Conservation (phyloP, 2,329 filamentous ascomycete genomes). For the Onygena corvina region DNA sequence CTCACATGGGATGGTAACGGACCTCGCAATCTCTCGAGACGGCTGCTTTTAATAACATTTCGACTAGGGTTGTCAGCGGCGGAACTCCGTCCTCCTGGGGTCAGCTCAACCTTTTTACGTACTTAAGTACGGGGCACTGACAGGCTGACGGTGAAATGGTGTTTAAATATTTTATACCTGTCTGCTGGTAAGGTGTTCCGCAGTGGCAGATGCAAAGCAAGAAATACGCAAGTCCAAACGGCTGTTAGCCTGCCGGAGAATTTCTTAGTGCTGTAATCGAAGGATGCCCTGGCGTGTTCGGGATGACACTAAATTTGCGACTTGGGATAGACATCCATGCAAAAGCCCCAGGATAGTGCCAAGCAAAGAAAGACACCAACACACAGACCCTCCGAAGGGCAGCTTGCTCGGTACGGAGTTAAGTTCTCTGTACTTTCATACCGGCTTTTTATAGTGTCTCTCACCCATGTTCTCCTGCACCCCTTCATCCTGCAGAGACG, state of each 20-base stretch:
- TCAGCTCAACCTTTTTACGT: too few species aligned
- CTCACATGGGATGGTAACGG: background rate
- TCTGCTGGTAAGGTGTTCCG: too few species aligned
- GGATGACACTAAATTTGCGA: constrained; percentile 1
- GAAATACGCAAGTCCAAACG: constrained; percentile 2
- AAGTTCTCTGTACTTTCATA: too few species aligned
- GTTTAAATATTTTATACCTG: too few species aligned
- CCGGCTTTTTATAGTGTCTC: too few species aligned
- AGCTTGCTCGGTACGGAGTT: too few species aligned
- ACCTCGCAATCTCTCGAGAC: background rate
- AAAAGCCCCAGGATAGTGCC: too few species aligned
- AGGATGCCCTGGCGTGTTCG: background rate
- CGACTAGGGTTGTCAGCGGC: background rate
- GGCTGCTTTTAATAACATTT: background rate
- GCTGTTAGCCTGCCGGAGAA: constrained; percentile 6
- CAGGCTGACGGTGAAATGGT: too few species aligned
- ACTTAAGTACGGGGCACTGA: too few species aligned
- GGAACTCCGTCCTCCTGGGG: too few species aligned
- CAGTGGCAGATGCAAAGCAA: background rate
- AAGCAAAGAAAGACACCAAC: background rate
- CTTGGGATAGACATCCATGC: background rate
- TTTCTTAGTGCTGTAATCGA: constrained; percentile 6
- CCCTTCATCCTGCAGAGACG: background rate
- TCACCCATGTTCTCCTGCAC: too few species aligned
- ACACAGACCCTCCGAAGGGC: constrained; percentile 4